Evolutionary conservation across 2,329 filamentous ascomycete genomes (phyloP).

Genomic region (Pyrenochaeta sp.): DNA sequence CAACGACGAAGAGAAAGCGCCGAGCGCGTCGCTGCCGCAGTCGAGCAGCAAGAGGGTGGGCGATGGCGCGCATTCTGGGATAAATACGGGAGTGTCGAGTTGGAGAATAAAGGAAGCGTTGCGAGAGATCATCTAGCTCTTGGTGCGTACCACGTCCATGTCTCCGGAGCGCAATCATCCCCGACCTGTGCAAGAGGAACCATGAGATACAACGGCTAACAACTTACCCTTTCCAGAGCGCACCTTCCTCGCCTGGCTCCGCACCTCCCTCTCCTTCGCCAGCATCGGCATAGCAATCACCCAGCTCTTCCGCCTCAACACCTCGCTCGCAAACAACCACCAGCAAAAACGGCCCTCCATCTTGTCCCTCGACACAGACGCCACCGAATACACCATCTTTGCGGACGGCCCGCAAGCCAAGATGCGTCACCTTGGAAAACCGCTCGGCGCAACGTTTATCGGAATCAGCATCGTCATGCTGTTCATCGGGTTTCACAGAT

Average conservation of each 20-base stretch:
- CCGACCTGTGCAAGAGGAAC: too few relatives aligned
- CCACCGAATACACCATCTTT: not conserved
- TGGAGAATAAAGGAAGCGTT: slow-evolving; percentile 87
- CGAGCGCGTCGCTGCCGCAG: slow-evolving; percentile 29
- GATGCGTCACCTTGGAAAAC: slow-evolving; percentile 43
- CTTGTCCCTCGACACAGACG: too few relatives aligned
- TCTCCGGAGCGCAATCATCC: too few relatives aligned
- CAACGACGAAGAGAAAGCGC: slow-evolving; percentile 18
- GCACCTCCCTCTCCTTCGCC: slow-evolving; percentile 81
- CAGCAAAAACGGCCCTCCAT: slow-evolving; percentile 2
- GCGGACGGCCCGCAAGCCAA: slow-evolving; percentile 14
- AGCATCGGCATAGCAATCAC: slow-evolving; percentile 84
- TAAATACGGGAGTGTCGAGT: slow-evolving; percentile 72
- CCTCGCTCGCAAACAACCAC: slow-evolving; percentile 55
- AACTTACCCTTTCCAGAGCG: slow-evolving; percentile 65
- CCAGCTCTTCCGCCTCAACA: slow-evolving; percentile 84
- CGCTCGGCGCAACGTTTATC: slow-evolving; percentile 74
- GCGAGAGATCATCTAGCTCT: slow-evolving; percentile 82
- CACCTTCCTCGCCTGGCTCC: slow-evolving; percentile 85
- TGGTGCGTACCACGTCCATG: slow-evolving; percentile 65
- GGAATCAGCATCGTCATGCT: slow-evolving; percentile 78
- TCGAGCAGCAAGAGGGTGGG: slow-evolving; percentile 31
- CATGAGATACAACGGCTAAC: too few relatives aligned
- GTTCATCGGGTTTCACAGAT: slow-evolving; percentile 78
- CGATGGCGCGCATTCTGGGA: slow-evolving; percentile 66